A percentile compares a stretch with the other conserved stretches of the same genome.
phyloP scores from a whole-genome alignment of 805 yeast species.

The Kodamaea leandrae region DNA sequence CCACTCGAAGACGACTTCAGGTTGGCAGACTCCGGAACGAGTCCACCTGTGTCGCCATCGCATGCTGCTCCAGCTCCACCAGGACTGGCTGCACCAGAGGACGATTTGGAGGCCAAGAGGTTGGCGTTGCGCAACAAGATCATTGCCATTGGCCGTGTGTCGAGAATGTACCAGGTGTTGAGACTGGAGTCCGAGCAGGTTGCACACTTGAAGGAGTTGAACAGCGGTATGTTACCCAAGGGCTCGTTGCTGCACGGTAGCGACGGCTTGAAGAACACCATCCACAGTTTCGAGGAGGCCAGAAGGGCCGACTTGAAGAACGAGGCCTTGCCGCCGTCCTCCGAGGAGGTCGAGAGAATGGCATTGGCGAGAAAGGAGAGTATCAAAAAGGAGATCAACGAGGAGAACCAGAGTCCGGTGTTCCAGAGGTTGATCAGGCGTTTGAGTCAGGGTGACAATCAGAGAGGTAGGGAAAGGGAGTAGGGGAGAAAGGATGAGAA shows the following conservation, averaged over 20 bases:
- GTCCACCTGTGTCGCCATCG: constrained; percentile 18
- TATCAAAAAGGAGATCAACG: constrained; percentile 36
- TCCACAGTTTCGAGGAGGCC: constrained; percentile 80
- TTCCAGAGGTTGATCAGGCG: constrained; percentile 39
- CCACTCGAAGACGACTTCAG: constrained; percentile 42
- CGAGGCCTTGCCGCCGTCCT: constrained; percentile 85
- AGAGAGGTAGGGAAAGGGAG: background rate
- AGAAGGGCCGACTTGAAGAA: constrained; percentile 73
- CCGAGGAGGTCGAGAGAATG: constrained; percentile 49
- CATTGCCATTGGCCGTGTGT: constrained; percentile 92
- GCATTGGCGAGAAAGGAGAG: constrained; percentile 47
- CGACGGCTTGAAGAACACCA: constrained; percentile 69
- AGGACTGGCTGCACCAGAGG: background rate
- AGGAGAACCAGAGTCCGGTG: constrained; percentile 32
- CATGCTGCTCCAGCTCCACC: constrained; percentile 9
- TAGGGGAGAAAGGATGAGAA: background rate
- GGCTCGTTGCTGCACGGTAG: constrained; percentile 83
- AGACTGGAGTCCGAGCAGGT: constrained; percentile 88
- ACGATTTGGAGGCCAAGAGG: constrained; percentile 35
- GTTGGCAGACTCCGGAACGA: constrained; percentile 12
- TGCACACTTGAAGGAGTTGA: constrained; percentile 66
- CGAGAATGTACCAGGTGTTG: constrained; percentile 85
- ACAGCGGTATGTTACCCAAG: constrained; percentile 79
- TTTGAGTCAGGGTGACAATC: constrained; percentile 13
- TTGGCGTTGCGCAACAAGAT: constrained; percentile 79